Base-by-base conservation (phyloP, 1,284 basidiomycete species). In the Veloporphyrellus conicus region DNA sequence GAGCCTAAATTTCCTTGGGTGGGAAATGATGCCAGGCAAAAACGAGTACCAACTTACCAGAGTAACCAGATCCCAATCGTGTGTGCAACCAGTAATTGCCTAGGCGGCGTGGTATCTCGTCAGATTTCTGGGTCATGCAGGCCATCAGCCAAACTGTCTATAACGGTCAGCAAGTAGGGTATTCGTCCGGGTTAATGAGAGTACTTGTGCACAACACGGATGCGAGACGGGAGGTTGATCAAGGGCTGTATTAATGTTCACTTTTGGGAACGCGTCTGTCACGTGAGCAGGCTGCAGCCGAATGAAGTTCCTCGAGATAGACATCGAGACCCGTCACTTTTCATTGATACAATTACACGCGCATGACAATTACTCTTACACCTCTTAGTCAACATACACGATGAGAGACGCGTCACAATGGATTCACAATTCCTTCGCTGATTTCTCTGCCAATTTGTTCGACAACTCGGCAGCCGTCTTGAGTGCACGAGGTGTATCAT, bases 401-500 rank as follows among this genome's bases (percentile, higher is more conserved):
- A 9, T 20, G 20, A 34, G 32, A 25, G 23, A 8, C 23, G 23
- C 23, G 23, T 8, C 23, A 25, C 15, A 18, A 16, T 31, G 0
- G 6, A 18, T 33, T 53, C 43, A 62, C 38, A 62, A 27, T 19
- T 57, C 40, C 49, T 50, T 51, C n/a, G 48, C 49, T 3, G 52
- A 54, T 44, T 56, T 49, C 34, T 59, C 54, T 22, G 50, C 47
- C n/a, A 43, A 28, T 23, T 50, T 48, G 3, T 9, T 64, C 43
- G 71, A 68, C 42, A 82, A 57, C 65, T 79, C 71, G 1, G 74
- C 72, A 54, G 77, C 73, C 47, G 68, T 66, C 61, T 76, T 71
- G 49, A 92, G 68, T 25, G 81, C 78, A 35, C 72, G 66, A 3
- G 90, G 90, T 0, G 87, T 87, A 66, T 93, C 90, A 25, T 77